Base-by-base conservation (phyloP, 1,139 yeast genomes). In the Lodderomyces jiufengensis region DNA sequence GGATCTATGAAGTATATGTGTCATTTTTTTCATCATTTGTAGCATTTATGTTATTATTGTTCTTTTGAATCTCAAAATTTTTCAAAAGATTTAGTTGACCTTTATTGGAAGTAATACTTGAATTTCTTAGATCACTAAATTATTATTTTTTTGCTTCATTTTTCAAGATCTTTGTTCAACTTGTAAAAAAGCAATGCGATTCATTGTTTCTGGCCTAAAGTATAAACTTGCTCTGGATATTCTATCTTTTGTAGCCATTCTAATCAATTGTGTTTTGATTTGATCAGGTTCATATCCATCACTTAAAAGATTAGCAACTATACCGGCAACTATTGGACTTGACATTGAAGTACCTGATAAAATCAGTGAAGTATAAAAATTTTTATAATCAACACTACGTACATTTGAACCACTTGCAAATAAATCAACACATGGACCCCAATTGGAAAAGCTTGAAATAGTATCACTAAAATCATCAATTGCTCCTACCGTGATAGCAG, bases 311-410 rank as follows among this genome's bases (percentile, higher is more conserved):
- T 66, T 65, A 3, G 70, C 52, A 45, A 66, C 58, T 40, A 66
- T 59, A 9, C 73, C 73, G 33, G 67, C 58, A 34, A 67, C 58
- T 42, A 66, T 72, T 10, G 73, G 73, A 5, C 70, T 54, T 4
- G 73, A 72, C 73, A 66, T 66, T 14, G 71, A 65, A 4, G 73
- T 67, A 36, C 73, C 73, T 3, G 71, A 63, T 56, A 66, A 56
- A 16, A 54, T 49, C 24, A 63, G 55, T 16, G 58, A 50, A 6
- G 70, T 66, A 44, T 87, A 57, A 33, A 59, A 28, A 49, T 76
- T 72, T 0, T 18, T 18, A 7, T 5, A 18, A 18, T 18, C 20
- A 18, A 18, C 20, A 14, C 71, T 65, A 38, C 57, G 54, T 38
- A 68, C 64, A 34, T 63, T 61, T 38, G 58, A 64, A 38, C 74